phyloP scores from a whole-genome alignment of 331 rosid genomes.

The Dryas integrifolia region DNA sequence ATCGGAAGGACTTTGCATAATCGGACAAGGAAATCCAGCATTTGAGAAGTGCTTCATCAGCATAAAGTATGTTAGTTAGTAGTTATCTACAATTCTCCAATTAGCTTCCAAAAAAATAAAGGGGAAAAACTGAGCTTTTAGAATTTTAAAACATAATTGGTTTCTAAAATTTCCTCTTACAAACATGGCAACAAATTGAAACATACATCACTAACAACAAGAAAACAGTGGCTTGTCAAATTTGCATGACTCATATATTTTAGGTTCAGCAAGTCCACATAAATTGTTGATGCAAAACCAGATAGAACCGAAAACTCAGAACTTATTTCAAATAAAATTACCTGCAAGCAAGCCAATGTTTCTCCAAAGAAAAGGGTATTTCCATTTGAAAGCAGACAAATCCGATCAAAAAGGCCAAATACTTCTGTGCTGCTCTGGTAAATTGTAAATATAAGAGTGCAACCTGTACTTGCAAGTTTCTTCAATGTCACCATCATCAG shows the following conservation, averaged over 20 bases:
- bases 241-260: neutral
- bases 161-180: neutral
- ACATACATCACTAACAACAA: neutral
- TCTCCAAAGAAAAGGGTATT: slow-evolving; percentile 95
- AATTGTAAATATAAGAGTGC: slow-evolving; percentile 80
- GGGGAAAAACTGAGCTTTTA: neutral
- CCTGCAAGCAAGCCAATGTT: slow-evolving; percentile 98
- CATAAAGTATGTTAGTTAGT: slow-evolving; percentile 35
- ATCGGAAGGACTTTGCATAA: slow-evolving; percentile 99
- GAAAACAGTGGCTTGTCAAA: neutral
- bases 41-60: slow-evolving; percentile 92
- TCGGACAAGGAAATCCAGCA: slow-evolving; percentile 99
- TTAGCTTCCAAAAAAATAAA: slow-evolving; percentile 19
- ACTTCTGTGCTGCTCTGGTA: slow-evolving; percentile 99
- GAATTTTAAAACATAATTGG: neutral
- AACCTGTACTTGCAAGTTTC: slow-evolving; percentile 95
- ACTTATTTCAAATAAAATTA: slow-evolving; percentile 21
- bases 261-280: neutral
- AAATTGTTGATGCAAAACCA: neutral
- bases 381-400: slow-evolving; percentile 96
- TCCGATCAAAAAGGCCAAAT: slow-evolving; percentile 96
- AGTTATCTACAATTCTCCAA: slow-evolving; percentile 13
- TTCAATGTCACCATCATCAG: slow-evolving; percentile 98
- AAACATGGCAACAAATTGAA: slow-evolving; percentile 4
- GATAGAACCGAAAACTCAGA: neutral